A percentile compares a stretch with the other conserved stretches of the same genome.
Evolutionary conservation across 805 yeast genomes (phyloP).

Genomic region (Myxozyma geophila): DNA sequence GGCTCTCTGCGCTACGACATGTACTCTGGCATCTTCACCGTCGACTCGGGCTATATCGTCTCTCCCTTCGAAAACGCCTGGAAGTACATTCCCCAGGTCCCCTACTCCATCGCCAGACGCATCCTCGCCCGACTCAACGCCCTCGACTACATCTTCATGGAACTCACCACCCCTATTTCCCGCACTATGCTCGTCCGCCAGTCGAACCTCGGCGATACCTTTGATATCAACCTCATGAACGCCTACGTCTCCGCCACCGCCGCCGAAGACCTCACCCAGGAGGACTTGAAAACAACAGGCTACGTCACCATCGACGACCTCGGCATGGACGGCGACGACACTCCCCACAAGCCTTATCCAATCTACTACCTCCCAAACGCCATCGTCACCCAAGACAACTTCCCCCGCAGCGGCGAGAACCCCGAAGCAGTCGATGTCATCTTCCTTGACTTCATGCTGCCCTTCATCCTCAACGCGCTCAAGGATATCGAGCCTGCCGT

Average conservation of each 20-base stretch:
- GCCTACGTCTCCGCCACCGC: constrained; percentile 29
- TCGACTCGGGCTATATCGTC: constrained; percentile 77
- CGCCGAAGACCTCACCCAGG: constrained; percentile 38
- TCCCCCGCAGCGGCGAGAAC: constrained; percentile 22
- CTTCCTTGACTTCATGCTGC: constrained; percentile 75
- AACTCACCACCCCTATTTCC: constrained; percentile 34
- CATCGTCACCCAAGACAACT: constrained; percentile 55
- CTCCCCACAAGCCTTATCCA: constrained; percentile 63
- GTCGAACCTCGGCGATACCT: constrained; percentile 31
- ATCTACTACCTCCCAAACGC: constrained; percentile 77
- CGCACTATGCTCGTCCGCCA: constrained; percentile 35
- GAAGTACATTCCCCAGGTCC: constrained; percentile 65
- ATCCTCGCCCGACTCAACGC: constrained; percentile 63
- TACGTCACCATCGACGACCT: constrained; percentile 82
- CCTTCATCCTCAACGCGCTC: constrained; percentile 55
- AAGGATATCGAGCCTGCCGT: constrained; percentile 37
- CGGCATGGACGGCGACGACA: constrained; percentile 86
- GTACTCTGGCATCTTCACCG: constrained; percentile 80
- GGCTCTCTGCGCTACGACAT: constrained; percentile 89
- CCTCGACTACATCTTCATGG: constrained; percentile 51
- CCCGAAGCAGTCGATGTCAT: constrained; percentile 52
- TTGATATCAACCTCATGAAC: constrained; percentile 31
- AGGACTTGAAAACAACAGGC: constrained; percentile 58
- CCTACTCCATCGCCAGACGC: constrained; percentile 59
- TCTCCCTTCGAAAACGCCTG: constrained; percentile 85